Conservation (phyloP, 805 yeast genomes). For the Wickerhamiella alocasiicola region DNA sequence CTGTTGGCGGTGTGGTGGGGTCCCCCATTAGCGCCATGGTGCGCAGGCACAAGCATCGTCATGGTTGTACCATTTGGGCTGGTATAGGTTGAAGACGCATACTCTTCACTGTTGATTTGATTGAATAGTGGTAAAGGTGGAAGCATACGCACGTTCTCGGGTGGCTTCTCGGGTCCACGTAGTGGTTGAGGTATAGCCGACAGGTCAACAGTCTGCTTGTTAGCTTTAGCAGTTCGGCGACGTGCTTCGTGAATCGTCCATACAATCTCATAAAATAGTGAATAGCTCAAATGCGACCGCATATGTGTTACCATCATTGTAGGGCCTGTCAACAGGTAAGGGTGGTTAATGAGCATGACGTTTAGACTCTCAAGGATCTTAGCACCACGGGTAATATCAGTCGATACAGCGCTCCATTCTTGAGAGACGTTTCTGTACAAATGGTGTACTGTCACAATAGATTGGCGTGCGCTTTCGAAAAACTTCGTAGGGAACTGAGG, state of each 20-base stretch:
- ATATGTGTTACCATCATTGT: constrained; percentile 72
- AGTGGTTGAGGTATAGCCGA: constrained; percentile 15
- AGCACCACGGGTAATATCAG: constrained; percentile 84
- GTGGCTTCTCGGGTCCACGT: constrained; percentile 35
- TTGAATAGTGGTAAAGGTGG: constrained; percentile 81
- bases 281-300: constrained; percentile 87
- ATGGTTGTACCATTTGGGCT: constrained; percentile 89
- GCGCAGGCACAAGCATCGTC: constrained; percentile 80
- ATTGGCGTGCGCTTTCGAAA: constrained; percentile 80
- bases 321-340: constrained; percentile 61
- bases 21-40: constrained; percentile 41
- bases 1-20: constrained; percentile 42
- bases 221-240: constrained; percentile 36
- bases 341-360: constrained; percentile 74
- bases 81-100: constrained; percentile 70
- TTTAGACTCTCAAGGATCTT: constrained; percentile 80
- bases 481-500: constrained; percentile 56
- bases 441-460: constrained; percentile 85
- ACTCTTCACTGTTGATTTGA: constrained; percentile 81
- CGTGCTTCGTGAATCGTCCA: constrained; percentile 94
- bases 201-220: constrained; percentile 8
- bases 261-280: constrained; percentile 79
- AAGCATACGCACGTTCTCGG: constrained; percentile 22
- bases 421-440: constrained; percentile 75
- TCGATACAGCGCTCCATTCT: constrained; percentile 83